Evolutionary conservation across 176 grass and related monocot species (phyloP), one percentile per base, ranked within the genome.

Genomic region (Pharus latifolius): DNA sequence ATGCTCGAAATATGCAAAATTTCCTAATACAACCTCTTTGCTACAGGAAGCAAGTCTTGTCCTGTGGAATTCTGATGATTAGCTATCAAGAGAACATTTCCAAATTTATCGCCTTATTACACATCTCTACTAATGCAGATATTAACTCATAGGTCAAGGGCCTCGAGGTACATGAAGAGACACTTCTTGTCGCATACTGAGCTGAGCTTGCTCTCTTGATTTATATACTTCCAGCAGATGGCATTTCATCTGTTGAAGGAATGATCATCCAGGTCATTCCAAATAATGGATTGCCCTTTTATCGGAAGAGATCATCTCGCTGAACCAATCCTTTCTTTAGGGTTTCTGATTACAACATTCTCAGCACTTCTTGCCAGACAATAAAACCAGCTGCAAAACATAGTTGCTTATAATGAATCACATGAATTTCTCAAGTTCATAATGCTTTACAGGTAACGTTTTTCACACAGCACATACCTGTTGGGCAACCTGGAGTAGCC

Each of bases 361-460:
- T 88, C 53, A 85, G 69, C 78, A 81, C 62, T 74, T 86, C 33
- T 58, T 86, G 60, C 49, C 67, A 48, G 94, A 90, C 82, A 98
- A 74, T 55, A 85, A 85, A 80, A 98, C 87, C 67, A 98, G 94
- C 94, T 98, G 86, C 76, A 93, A 83, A 75, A 56, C 23, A 49
- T 30, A 10, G 56, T 25, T 41, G 9, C 63, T 23, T 44, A 40
- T 52, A 57, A 80, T n/a, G n/a, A n/a, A n/a, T n/a, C n/a, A n/a
- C n/a, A n/a, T n/a, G n/a, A n/a, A n/a, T n/a, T n/a, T n/a, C n/a
- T n/a, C n/a, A n/a, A n/a, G n/a, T n/a, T n/a, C n/a, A n/a, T n/a
- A n/a, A n/a, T n/a, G n/a, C n/a, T n/a, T n/a, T n/a, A n/a, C n/a
- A n/a, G n/a, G n/a, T n/a, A n/a, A n/a, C n/a, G n/a, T n/a, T n/a